Base-by-base conservation (phyloP, 441 rosid species). In the Eruca vesicaria region DNA sequence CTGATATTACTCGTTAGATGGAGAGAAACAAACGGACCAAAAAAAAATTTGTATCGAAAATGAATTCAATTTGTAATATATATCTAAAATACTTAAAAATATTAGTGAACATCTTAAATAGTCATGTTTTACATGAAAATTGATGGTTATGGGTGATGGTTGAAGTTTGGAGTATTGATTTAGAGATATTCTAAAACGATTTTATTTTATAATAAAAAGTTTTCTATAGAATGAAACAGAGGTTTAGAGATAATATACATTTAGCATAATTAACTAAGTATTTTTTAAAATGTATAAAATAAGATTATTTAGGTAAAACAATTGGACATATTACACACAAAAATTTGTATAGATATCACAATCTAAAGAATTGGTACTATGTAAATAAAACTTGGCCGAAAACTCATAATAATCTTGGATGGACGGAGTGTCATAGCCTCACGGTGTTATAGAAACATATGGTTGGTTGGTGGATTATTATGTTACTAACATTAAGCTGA, bases 1-100 rank as follows among this genome's bases (percentile, higher is more conserved):
- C 28, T 15, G 1, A 9, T 66, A 2, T 59, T 32, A 53, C 53
- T 78, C 81, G 81, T 78, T 41, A 7, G 73, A 72, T 77, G 53
- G 38, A 21, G 15, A 32, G 3, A 12, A 10, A 19, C 41, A 2
- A 48, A 35, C 48, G 28, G 60, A 48, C 55, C 74, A n/a, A n/a
- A n/a, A n/a, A n/a, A n/a, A n/a, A n/a, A n/a, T n/a, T n/a, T n/a
- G n/a, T n/a, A n/a, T n/a, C n/a, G n/a, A n/a, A n/a, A n/a, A n/a
- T n/a, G n/a, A n/a, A n/a, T n/a, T n/a, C n/a, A n/a, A n/a, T n/a
- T n/a, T n/a, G n/a, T n/a, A n/a, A n/a, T n/a, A n/a, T n/a, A n/a
- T n/a, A n/a, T n/a, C n/a, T n/a, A n/a, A n/a, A n/a, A n/a, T n/a
- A n/a, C n/a, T n/a, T n/a, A n/a, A n/a, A n/a, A n/a, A n/a, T n/a